Evolutionary conservation across 768 basidiomycete species (phyloP), one percentile per base, ranked within the genome.

Genomic region (Tulasnella calospora): DNA sequence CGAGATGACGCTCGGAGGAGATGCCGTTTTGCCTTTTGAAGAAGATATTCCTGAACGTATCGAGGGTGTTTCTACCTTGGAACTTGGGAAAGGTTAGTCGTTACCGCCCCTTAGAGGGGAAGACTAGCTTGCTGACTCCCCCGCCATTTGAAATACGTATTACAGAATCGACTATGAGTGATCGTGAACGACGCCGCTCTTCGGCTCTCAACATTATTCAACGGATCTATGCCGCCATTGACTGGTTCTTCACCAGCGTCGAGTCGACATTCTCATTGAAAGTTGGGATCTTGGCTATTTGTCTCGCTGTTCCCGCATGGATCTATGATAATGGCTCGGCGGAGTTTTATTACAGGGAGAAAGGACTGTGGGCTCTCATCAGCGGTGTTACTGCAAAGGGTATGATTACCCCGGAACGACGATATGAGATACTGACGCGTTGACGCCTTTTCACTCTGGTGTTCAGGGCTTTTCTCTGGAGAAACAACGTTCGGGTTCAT

Each of bases 31-130:
- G 69, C 77, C 77, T 3, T 41, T 41, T 7, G 77, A 69, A 21
- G 77, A 78, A 38, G 77, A 78, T 73, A 73, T 77, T 27, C 77
- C 77, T 33, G 71, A 73, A 30, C 41, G 40, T 9, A 78, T 69
- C 33, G 55, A 73, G 40, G 35, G 71, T 21, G 71, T 76, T 57
- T 23, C 46, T 3, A 23, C 71, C 33, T 67, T 67, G 61, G 61
- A 67, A 35, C 61, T 67, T 35, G 61, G 61, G 3, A 33, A 67
- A 67, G 61, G 61, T 67, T 3, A 15, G 44, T 44, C 30, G 12
- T 13, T 33, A 35, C 61, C 8, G 7, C 61, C 30, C 33, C 15
- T 67, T 17, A 8, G 12, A 5, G 10, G 61, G 7, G 30, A 27
- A 12, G 9, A 12, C 1, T 27, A 10, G 15, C 30, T 67, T 7